Base-by-base conservation (phyloP, 345 rosid genomes). In the Hypericum androsaemum region DNA sequence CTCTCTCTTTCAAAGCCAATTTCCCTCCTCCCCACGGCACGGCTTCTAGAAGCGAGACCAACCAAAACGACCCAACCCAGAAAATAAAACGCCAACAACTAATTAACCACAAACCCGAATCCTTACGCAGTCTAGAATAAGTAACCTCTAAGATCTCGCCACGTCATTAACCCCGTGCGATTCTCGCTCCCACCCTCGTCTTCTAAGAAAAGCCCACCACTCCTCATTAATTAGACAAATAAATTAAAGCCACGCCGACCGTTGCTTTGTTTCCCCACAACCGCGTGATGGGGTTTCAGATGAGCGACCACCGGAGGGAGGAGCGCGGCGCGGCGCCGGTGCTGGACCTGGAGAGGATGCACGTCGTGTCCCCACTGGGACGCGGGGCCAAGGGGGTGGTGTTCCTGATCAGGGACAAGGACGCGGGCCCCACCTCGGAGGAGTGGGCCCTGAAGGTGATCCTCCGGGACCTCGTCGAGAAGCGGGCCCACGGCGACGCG, bases 341-440 rank as follows among this genome's bases (percentile, higher is more conserved):
- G 47, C 47, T 89, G 10, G 72, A 72, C 49, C 56, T 86, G 10
- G 64, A 64, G 14, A 56, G 61, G 3, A 57, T 90, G 2, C 66
- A 57, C 41, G 82, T 79, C n/a, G 56, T 82, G 12, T 67, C 83
- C 12, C 76, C 85, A 8, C 57, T 87, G 0, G 98, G 98, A 6
- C 81, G 89, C 11, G 96, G 98, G 7, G 98, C 96, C 6, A 90
- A 84, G 55, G 96, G 98, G 36, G 95, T 79, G 16, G 98, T 84
- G 60, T 90, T 90, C 59, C 63, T 82, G 32, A 86, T 80, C 2
- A 53, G 50, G 60, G 74, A 77, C 58, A 56, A 56, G 12, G 55
- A 17, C 1, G 28, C 40, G 0, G 68, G 59, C 10, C 32, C 32
- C 32, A 22, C 32, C 32, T 1, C 32, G 32, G 74, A 80, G 62